Evolutionary conservation across 345 rosid species (phyloP), one percentile per base, ranked within the genome.

Genomic region (Rhodamnia argentea): DNA sequence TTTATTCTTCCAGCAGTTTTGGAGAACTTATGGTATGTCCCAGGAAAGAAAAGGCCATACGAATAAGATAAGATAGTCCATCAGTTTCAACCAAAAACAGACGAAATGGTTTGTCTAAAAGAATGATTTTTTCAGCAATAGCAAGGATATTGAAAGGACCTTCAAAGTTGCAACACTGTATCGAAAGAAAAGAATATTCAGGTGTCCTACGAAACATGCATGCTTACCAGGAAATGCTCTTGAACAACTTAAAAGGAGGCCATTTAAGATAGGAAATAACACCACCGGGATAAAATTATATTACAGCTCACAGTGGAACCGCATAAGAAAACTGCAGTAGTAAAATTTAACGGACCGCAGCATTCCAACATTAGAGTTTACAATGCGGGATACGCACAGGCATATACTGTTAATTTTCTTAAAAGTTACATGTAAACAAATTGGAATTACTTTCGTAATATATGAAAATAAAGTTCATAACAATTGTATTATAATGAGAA

Each of bases 1-100:
- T 93, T 96, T 87, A 97, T 70, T 75, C 42, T 89, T 70, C 90
- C 89, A 60, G 98, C 96, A 74, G 97, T 88, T 90, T 92, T 96
- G 23, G 99, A 97, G 90, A 97, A 96, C 99, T 96, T 86, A 10
- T 52, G 27, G 54, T 89, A 83, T 15, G 86, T 87, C 83, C 88
- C 82, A 44, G 23, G 29, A 85, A 37, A 64, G 42, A 59, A 82
- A 12, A 57, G 58, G 37, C 59, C 85, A 54, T 5, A 50, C 13
- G 14, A 82, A 57, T 51, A 85, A 57, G 51, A 84, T 32, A 22
- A 58, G 76, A 58, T 12, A 13, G 75, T 51, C 57, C 44, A 53
- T n/a, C 54, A 26, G 74, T 24, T 76, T 84, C 42, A 52, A 85
- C 52, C 82, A 85, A 62, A 64, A 42, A 37, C 81, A 70, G 78